Conservation (phyloP, 176 grass and related monocot species). For the Miscanthus lutarioriparius region DNA sequence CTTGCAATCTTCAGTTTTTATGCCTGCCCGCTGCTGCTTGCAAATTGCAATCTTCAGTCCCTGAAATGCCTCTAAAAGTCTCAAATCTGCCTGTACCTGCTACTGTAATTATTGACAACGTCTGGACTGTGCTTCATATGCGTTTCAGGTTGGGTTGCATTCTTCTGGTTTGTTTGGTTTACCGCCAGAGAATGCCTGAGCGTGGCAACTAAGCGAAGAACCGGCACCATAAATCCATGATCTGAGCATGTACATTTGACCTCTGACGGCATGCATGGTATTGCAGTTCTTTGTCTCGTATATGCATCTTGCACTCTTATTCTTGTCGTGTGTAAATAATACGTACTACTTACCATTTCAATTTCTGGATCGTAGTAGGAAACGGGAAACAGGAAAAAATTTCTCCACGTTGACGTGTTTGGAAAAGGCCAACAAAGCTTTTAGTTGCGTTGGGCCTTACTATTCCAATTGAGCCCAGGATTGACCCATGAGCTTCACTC, state of each 20-base stretch:
- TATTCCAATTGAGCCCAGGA: background rate
- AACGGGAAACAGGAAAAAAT: no score
- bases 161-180: slow-evolving; percentile 69
- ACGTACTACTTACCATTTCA: background rate
- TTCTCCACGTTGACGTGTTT: background rate
- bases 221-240: slow-evolving; percentile 27
- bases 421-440: background rate
- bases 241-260: background rate
- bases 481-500: background rate
- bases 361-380: background rate
- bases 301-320: background rate
- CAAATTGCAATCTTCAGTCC: background rate
- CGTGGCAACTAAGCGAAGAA: slow-evolving; percentile 45
- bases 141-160: slow-evolving; percentile 67
- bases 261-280: background rate
- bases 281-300: background rate
- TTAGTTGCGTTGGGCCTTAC: background rate
- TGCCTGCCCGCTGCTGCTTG: background rate
- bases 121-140: background rate
- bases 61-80: no score
- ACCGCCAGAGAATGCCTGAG: slow-evolving; percentile 48
- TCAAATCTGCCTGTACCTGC: background rate
- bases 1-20: background rate
- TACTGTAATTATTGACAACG: background rate
- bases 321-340: slow-evolving; percentile 4